A percentile compares a stretch with the other conserved stretches of the same genome.
Conservation (phyloP, 176 grass and related monocot species). For the Triticum aestivum region DNA sequence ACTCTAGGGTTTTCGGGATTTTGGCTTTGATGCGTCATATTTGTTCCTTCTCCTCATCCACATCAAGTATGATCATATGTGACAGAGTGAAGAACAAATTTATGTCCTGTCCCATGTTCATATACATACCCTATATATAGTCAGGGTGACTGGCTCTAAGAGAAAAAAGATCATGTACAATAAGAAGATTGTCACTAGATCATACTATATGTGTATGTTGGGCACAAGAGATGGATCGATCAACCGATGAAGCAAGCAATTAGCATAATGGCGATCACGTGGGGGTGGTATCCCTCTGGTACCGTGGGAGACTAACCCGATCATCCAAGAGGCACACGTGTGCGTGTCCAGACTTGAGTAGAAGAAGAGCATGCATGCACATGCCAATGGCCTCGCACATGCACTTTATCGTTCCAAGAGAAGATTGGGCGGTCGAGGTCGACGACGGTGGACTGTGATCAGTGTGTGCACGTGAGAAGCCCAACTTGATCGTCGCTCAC, state of each 20-base stretch:
- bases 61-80: background rate
- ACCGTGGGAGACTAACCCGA: background rate
- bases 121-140: background rate
- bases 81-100: background rate
- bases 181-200: background rate
- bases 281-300: background rate
- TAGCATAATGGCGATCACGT: slow-evolving; percentile 21
- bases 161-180: too few species aligned
- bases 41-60: background rate
- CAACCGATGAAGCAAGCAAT: background rate
- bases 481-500: background rate
- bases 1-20: background rate
- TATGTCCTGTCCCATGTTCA: background rate
- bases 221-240: too few species aligned
- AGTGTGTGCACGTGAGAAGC: slow-evolving; percentile 38
- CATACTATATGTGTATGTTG: too few species aligned
- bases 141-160: background rate
- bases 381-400: slow-evolving; percentile 45
- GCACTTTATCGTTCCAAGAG: slow-evolving; percentile 49
- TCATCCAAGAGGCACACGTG: slow-evolving; percentile 48
- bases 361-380: slow-evolving; percentile 55
- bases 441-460: slow-evolving; percentile 30
- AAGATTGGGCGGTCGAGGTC: slow-evolving; percentile 36
- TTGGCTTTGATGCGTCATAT: background rate
- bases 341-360: slow-evolving; percentile 36